Base-by-base conservation (phyloP, 352 stramenopile genomes). In the Globisporangium polare region DNA sequence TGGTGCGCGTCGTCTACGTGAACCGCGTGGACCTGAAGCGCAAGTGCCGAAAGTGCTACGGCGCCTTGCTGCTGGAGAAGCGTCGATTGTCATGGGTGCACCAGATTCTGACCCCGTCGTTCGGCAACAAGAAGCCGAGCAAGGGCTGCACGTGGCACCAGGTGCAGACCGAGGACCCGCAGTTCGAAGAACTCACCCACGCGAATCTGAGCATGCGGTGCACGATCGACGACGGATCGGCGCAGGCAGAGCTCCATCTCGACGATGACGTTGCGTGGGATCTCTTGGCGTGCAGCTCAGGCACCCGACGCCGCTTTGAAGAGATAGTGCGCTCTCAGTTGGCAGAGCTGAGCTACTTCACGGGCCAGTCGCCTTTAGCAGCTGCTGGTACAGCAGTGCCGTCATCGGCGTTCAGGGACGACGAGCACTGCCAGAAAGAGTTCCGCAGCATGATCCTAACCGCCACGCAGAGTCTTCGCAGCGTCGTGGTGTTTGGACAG, bases 11-110 rank as follows among this genome's bases (percentile, higher is more conserved):
- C 41, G 75, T 87, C n/a, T 84, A 95, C 46, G 58, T 94, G 9
- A 91, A 65, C 53, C 92, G 93, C 51, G 79, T 86, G 15, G 53
- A 90, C 1, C 53, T 95, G 6, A 95, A 95, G 63, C 76, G 80
- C 26, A 80, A 77, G 29, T 95, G 86, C 50, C 31, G 50, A 8
- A 58, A 67, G 27, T 95, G 86, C 52, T 74, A 91, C 20, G 67
- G 77, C 27, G 53, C 65, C 2, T 51, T 95, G 26, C 51, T 66
- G 9, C 56, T 90, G 6, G 52, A 87, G 20, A 81, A 67, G n/a
- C 69, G 60, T 13, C 72, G 72, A 27, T 65, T 71, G 3, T 54
- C 69, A 29, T 90, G 80, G 75, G 66, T 74, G 9, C 79, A 88
- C 49, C 31, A 39, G 24, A 41, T 49, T 62, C 0, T 20, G 3